Conservation (phyloP, 768 basidiomycete genomes). For the Leccinum longicurvipes region DNA sequence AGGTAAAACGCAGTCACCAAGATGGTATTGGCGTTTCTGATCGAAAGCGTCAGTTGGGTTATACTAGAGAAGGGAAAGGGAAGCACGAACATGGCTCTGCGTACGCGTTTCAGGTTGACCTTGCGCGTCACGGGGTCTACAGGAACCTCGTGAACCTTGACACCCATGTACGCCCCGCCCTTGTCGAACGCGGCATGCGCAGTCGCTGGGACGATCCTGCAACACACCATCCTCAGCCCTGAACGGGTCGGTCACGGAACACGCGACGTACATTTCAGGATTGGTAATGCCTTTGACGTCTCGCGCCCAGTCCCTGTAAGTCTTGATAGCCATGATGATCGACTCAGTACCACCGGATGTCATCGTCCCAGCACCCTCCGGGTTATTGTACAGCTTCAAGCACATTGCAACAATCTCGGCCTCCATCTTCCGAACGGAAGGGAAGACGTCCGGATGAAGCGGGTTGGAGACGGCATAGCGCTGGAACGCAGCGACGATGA, state of each 20-base stretch:
- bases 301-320: conserved; percentile 89
- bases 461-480: conserved; percentile 87
- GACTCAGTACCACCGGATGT: conserved; percentile 96
- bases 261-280: conserved; percentile 70
- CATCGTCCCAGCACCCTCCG: conserved; percentile 84
- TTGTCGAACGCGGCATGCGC: conserved; percentile 97
- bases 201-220: conserved; percentile 76
- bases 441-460: conserved; percentile 91
- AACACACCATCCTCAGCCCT: not conserved
- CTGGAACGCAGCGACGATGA: conserved; percentile 78
- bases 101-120: conserved; percentile 72
- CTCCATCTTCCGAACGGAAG: conserved; percentile 94
- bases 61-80: not conserved
- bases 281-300: conserved; percentile 82
- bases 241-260: not conserved
- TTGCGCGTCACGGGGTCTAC: conserved; percentile 74
- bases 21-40: conserved; percentile 84
- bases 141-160: conserved; percentile 88
- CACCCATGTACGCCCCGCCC: conserved; percentile 78
- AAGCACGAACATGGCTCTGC: conserved; percentile 76
- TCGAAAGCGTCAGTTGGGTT: conserved; percentile 2
- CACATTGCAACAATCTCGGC: conserved; percentile 91
- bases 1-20: conserved; percentile 47
- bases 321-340: conserved; percentile 94
- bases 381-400: conserved; percentile 79